Percentiles rank a stretch among this genome's conserved stretches.
These are phyloP conservation scores for Stephania cephalantha DNA, from an alignment of 164 flowering plant genomes.

Conservation along the genomic window DNA sequence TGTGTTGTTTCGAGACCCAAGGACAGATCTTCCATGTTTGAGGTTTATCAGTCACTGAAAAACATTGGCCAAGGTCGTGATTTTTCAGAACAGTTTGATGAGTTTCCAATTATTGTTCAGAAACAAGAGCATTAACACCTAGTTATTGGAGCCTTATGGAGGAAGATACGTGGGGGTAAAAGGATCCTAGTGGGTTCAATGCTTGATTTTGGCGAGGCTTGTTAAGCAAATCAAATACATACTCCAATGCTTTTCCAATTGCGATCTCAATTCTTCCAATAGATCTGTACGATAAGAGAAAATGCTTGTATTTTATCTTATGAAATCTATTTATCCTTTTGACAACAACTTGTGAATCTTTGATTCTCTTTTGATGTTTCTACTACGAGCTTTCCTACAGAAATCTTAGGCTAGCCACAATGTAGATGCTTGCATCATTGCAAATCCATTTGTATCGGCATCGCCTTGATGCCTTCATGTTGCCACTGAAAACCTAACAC, in stretches of 20 bases:
- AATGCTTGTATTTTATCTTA: background rate
- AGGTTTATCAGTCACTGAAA: constrained; percentile 50
- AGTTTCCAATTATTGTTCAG: constrained; percentile 41
- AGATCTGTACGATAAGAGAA: constrained; percentile 1
- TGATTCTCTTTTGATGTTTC: constrained; percentile 1
- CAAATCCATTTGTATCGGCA: background rate
- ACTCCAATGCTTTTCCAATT: background rate
- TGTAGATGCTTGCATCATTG: background rate
- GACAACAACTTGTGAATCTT: background rate
- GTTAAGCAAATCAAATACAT: background rate
- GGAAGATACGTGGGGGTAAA: background rate
- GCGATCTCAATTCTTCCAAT: background rate
- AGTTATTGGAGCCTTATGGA: constrained; percentile 12
- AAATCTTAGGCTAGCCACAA: background rate
- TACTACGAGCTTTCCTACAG: background rate
- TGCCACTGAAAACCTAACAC: background rate
- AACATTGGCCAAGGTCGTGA: constrained; percentile 31
- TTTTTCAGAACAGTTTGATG: constrained; percentile 46
- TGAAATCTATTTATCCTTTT: background rate
- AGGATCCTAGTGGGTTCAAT: background rate
- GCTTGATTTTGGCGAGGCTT: background rate
- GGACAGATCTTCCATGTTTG: constrained; percentile 50
- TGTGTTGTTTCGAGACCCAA: constrained; percentile 59
- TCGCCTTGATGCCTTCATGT: background rate
- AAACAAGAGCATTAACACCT: constrained; percentile 26